Conservation (phyloP, 2,329 filamentous ascomycete genomes). For the Beauveria medogensis region DNA sequence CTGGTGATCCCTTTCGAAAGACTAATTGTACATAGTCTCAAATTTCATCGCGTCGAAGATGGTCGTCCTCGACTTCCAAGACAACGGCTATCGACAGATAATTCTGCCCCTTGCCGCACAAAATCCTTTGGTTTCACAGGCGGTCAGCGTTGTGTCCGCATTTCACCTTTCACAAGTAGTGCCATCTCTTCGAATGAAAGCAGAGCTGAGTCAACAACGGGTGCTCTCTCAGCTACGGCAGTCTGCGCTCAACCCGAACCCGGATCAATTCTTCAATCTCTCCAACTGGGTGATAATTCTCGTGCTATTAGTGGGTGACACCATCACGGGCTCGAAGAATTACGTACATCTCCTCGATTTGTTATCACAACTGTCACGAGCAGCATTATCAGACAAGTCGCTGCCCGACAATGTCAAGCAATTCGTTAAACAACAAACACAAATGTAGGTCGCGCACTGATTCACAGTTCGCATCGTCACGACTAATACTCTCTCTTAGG, state of each 20-base stretch:
- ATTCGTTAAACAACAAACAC: slow-evolving; percentile 25
- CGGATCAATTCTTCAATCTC: slow-evolving; percentile 25
- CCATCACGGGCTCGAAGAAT: slow-evolving; percentile 31
- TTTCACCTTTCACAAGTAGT: slow-evolving; percentile 28
- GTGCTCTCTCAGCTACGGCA: slow-evolving; percentile 27
- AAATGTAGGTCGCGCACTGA: slow-evolving; percentile 19
- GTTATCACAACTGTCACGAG: slow-evolving; percentile 23
- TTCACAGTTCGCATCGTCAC: not conserved
- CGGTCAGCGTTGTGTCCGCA: slow-evolving; percentile 30
- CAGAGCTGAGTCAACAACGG: slow-evolving; percentile 26
- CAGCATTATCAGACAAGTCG: slow-evolving; percentile 14
- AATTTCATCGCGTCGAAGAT: slow-evolving; percentile 29
- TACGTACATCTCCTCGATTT: slow-evolving; percentile 29
- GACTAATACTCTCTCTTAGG: slow-evolving; percentile 12
- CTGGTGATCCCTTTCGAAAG: too few species aligned
- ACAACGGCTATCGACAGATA: slow-evolving; percentile 31
- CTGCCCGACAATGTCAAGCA: slow-evolving; percentile 15
- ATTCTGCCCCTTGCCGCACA: slow-evolving; percentile 32
- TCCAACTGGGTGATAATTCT: slow-evolving; percentile 30
- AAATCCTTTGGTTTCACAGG: slow-evolving; percentile 25
- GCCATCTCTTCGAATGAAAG: slow-evolving; percentile 22
- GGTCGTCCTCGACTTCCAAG: slow-evolving; percentile 28
- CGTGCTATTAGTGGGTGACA: slow-evolving; percentile 31
- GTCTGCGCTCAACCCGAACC: slow-evolving; percentile 22
- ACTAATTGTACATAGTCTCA: slow-evolving; percentile 20